A percentile compares a stretch with the other conserved stretches of the same genome.
phyloP scores from a whole-genome alignment of 2,329 filamentous ascomycete species.

The Chaetomiaceae sp. region DNA sequence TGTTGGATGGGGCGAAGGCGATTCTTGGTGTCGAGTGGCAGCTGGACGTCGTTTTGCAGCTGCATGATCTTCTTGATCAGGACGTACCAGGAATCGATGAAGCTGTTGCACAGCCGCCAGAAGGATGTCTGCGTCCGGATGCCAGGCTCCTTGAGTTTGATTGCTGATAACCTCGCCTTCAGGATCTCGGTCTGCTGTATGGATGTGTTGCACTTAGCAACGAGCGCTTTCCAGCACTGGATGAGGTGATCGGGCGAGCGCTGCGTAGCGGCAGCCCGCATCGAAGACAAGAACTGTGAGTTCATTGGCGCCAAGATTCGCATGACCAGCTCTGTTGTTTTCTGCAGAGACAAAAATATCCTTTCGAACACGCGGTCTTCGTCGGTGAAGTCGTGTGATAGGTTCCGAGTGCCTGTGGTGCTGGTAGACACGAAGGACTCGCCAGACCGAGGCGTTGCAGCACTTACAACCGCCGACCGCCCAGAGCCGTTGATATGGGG shows the following conservation, averaged over 20 bases:
- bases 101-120: conserved; percentile 70
- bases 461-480: conserved; percentile 51
- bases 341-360: conserved; percentile 72
- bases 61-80: conserved; percentile 59
- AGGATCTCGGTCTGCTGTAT: conserved; percentile 71
- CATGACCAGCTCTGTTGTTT: conserved; percentile 68
- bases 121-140: conserved; percentile 60
- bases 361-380: conserved; percentile 79
- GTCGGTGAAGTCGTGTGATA: conserved; percentile 60
- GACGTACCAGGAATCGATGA: conserved; percentile 66
- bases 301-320: conserved; percentile 67
- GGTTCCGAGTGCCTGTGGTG: conserved; percentile 46
- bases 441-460: conserved; percentile 72
- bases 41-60: conserved; percentile 46
- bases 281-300: conserved; percentile 59
- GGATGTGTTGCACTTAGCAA: conserved; percentile 65
- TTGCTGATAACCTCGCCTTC: conserved; percentile 66
- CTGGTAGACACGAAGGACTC: conserved; percentile 68
- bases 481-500: conserved; percentile 47
- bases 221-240: conserved; percentile 65
- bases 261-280: conserved; percentile 59
- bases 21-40: conserved; percentile 64
- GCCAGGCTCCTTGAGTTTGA: conserved; percentile 81
- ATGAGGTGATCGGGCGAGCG: conserved; percentile 56
- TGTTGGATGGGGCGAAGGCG: conserved; percentile 78